phyloP scores from a whole-genome alignment of 2,329 filamentous ascomycete genomes.

The Chaetomiaceae sp. region DNA sequence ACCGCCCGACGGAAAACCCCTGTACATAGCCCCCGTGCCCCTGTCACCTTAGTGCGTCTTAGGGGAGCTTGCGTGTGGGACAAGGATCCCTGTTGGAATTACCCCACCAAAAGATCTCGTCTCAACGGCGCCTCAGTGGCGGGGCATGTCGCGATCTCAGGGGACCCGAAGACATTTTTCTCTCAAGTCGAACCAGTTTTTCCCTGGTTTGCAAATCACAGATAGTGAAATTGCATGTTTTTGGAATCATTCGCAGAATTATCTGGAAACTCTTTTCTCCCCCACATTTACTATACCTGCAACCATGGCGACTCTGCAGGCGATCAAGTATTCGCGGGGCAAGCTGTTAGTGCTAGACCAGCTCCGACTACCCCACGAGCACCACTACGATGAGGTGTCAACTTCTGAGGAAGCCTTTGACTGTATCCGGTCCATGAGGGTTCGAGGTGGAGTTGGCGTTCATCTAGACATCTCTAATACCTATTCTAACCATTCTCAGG shows the following conservation, averaged over 20 bases:
- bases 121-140: no score
- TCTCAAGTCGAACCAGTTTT: not conserved
- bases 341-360: conserved; percentile 76
- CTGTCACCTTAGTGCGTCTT: conserved; percentile 4
- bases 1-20: no score
- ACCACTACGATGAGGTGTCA: conserved; percentile 69
- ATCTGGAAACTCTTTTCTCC: no score
- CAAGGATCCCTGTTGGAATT: conserved; percentile 2
- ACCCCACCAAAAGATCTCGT: conserved; percentile 14
- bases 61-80: no score
- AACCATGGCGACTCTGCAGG: conserved; percentile 60
- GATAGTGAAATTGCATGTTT: no score
- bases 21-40: no score
- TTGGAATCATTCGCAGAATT: no score
- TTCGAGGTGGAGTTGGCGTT: conserved; percentile 49
- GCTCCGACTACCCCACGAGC: conserved; percentile 74
- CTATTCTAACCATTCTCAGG: conserved; percentile 40
- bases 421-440: conserved; percentile 75
- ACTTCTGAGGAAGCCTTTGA: conserved; percentile 74
- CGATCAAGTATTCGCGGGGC: conserved; percentile 71
- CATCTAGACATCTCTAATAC: not conserved
- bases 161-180: conserved; percentile 13
- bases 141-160: conserved; percentile 12
- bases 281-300: not conserved
- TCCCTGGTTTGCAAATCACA: not conserved